phyloP scores from a whole-genome alignment of 352 stramenopile genomes.

The Globisporangium viniferum region DNA sequence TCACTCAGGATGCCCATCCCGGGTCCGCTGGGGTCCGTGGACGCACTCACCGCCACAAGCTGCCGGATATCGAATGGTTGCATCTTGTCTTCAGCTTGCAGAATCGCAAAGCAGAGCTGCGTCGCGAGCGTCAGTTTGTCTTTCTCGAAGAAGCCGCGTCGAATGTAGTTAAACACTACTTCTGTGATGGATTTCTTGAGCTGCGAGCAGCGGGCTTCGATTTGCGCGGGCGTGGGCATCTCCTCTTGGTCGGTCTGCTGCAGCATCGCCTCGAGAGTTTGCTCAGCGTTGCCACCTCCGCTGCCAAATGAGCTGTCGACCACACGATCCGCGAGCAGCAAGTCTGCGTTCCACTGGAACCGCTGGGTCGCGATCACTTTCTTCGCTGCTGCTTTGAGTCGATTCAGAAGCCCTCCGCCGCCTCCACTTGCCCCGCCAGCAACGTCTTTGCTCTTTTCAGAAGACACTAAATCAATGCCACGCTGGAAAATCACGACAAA shows the following conservation, averaged over 20 bases:
- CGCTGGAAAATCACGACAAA: conserved; percentile 95
- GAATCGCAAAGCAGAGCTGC: conserved; percentile 91
- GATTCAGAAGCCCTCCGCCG: conserved; percentile 39
- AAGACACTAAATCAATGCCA: conserved; percentile 89
- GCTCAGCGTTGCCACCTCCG: conserved; percentile 25
- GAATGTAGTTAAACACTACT: conserved; percentile 94
- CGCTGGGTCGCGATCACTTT: conserved; percentile 80
- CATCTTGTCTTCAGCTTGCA: conserved; percentile 74
- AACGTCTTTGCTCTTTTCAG: conserved; percentile 28
- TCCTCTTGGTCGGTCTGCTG: conserved; percentile 66
- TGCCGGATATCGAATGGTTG: conserved; percentile 58
- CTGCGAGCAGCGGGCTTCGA: conserved; percentile 50
- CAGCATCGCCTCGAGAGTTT: conserved; percentile 61
- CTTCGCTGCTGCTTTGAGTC: conserved; percentile 80
- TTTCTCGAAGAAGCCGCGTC: conserved; percentile 90
- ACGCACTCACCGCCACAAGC: conserved; percentile 59
- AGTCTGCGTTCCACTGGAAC: conserved; percentile 86
- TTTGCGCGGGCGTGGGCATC: conserved; percentile 46
- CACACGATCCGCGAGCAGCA: conserved; percentile 72
- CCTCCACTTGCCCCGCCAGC: conserved; percentile 14
- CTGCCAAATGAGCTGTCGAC: conserved; percentile 30
- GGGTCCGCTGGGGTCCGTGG: conserved; percentile 30
- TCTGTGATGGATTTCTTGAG: conserved; percentile 72
- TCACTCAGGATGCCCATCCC: conserved; percentile 91
- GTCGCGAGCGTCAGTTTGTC: conserved; percentile 93